phyloP scores from a whole-genome alignment of 345 rosid genomes.

The Salix purpurea region DNA sequence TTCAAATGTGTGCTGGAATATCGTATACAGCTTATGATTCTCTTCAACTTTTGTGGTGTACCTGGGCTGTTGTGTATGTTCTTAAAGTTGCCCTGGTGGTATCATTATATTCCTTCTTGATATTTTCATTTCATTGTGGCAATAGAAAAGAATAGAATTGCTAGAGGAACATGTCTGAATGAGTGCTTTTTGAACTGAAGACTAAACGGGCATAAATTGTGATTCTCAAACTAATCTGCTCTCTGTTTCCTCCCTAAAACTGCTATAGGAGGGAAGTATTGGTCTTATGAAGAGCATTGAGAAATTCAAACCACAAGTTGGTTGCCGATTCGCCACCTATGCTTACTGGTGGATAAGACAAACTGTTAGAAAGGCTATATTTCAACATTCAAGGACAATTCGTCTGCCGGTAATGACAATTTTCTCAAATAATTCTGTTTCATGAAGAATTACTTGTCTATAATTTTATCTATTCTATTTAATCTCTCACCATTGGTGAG shows the following conservation, averaged over 20 bases:
- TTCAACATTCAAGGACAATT: slow-evolving; percentile 70
- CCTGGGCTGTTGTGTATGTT: background rate
- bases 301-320: slow-evolving; percentile 78
- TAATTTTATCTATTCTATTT: background rate
- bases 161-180: background rate
- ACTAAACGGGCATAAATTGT: background rate
- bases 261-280: slow-evolving; percentile 70
- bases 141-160: background rate
- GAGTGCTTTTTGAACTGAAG: background rate
- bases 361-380: slow-evolving; percentile 63
- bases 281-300: slow-evolving; percentile 87
- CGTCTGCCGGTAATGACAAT: slow-evolving; percentile 68
- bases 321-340: slow-evolving; percentile 77
- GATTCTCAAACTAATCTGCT: background rate
- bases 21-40: background rate
- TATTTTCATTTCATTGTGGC: background rate
- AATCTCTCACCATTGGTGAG: background rate
- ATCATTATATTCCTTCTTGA: background rate
- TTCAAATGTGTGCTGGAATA: background rate
- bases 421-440: background rate
- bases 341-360: slow-evolving; percentile 97
- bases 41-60: background rate
- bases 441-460: background rate
- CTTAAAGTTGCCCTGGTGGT: background rate
- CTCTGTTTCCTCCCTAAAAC: slow-evolving; percentile 11